phyloP scores from a whole-genome alignment of 2,329 filamentous ascomycete genomes.

The Dryadomyces sulphureus region DNA sequence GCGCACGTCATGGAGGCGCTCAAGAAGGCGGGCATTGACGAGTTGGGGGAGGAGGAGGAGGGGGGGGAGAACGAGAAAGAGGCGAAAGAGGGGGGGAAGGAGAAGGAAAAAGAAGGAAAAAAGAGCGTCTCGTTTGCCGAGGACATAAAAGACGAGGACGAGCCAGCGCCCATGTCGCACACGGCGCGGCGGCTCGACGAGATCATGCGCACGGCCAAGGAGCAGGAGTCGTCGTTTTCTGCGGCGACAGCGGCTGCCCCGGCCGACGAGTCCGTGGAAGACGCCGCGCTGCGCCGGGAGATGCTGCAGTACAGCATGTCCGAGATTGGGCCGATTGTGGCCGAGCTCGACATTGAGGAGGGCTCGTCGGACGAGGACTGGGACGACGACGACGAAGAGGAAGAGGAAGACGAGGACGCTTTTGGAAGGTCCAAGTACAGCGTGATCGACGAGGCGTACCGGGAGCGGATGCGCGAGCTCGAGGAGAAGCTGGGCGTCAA shows the following conservation, averaged over 20 bases:
- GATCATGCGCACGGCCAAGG: slow-evolving; percentile 41
- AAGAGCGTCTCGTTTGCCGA: slow-evolving; percentile 51
- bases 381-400: slow-evolving; percentile 34
- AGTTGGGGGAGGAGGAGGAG: slow-evolving; percentile 7
- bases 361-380: slow-evolving; percentile 35
- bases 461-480: slow-evolving; percentile 69
- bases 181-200: slow-evolving; percentile 35
- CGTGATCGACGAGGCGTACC: slow-evolving; percentile 60
- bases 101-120: slow-evolving; percentile 20
- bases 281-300: slow-evolving; percentile 64
- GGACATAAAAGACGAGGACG: slow-evolving; percentile 36
- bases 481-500: slow-evolving; percentile 59
- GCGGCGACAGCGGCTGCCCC: slow-evolving; percentile 45
- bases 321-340: slow-evolving; percentile 83
- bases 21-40: slow-evolving; percentile 57
- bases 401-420: slow-evolving; percentile 50
- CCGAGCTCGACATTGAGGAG: slow-evolving; percentile 75
- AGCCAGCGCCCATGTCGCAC: slow-evolving; percentile 15
- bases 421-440: slow-evolving; percentile 57
- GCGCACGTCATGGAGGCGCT: slow-evolving; percentile 57
- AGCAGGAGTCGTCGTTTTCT: slow-evolving; percentile 32
- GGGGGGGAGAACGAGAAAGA: neutral
- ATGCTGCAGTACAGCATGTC: slow-evolving; percentile 85
- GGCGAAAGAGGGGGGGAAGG: slow-evolving; percentile 25
- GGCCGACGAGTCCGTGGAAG: slow-evolving; percentile 62